Conservation (phyloP, 176 grass and related monocot species). For the Hyparrhenia diplandra region DNA sequence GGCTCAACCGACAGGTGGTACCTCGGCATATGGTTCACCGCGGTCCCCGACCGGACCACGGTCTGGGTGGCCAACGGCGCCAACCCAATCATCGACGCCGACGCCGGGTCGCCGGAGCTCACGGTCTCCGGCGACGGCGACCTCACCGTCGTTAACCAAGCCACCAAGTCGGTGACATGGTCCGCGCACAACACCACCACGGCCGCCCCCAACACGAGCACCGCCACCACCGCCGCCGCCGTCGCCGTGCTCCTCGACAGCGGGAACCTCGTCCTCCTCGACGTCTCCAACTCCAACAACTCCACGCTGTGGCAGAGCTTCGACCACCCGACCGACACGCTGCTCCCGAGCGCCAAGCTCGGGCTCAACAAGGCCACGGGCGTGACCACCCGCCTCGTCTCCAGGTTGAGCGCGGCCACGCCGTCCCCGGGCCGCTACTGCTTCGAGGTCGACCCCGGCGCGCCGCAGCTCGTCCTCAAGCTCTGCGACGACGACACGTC, state of each 20-base stretch:
- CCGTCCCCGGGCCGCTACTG: conserved; percentile 38
- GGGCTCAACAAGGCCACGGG: conserved; percentile 32
- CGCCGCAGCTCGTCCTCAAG: conserved; percentile 26
- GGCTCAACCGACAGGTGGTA: conserved; percentile 6
- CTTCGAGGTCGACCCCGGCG: conserved; percentile 24
- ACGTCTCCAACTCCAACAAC: conserved; percentile 8
- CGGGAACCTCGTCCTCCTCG: conserved; percentile 46
- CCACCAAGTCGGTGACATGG: conserved; percentile 20
- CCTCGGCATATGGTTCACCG: conserved; percentile 53
- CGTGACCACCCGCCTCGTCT: conserved; percentile 13
- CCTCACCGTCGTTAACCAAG: conserved; percentile 17
- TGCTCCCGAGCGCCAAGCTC: conserved; percentile 38
- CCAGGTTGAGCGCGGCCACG: background rate
- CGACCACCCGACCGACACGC: conserved; percentile 32
- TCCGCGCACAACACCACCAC: background rate
- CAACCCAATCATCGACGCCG: conserved; percentile 12
- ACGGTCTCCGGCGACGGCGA: conserved; percentile 24
- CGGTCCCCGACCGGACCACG: conserved; percentile 7
- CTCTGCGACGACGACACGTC: conserved; percentile 31
- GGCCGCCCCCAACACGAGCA: background rate
- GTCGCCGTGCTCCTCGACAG: conserved; percentile 25
- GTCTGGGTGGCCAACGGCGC: conserved; percentile 44
- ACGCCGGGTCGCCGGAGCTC: conserved; percentile 10
- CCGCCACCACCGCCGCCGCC: background rate
- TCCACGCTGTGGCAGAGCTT: conserved; percentile 41